Evolutionary conservation across 352 stramenopile genomes (phyloP).

Genomic region (Phytophthora hybrid): DNA sequence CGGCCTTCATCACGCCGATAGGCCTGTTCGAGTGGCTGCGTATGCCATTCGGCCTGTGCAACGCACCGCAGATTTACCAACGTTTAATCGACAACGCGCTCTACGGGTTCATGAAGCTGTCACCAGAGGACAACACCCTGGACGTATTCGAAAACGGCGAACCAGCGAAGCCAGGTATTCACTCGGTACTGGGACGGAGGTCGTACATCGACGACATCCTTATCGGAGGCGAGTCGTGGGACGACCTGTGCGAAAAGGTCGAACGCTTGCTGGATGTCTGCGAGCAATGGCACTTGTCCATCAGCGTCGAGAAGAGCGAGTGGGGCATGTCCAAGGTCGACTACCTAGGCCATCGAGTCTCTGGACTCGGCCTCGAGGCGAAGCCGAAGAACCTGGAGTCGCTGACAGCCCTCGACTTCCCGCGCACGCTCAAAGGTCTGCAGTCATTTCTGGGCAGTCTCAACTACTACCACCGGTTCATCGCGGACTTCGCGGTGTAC

Average conservation of each 20-base stretch:
- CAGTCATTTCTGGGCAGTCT: too few relatives aligned
- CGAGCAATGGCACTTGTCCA: slow-evolving; percentile 23
- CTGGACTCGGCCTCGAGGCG: not conserved
- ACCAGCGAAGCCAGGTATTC: too few relatives aligned
- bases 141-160: not conserved
- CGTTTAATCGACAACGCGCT: slow-evolving; percentile 36
- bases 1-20: slow-evolving; percentile 32
- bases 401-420: too few relatives aligned
- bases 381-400: too few relatives aligned
- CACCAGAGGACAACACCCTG: not conserved
- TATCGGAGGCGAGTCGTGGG: too few relatives aligned
- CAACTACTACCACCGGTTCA: too few relatives aligned
- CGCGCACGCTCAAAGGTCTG: too few relatives aligned
- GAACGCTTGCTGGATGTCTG: slow-evolving; percentile 15
- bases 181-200: too few relatives aligned
- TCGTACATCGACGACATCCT: too few relatives aligned
- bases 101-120: slow-evolving; percentile 8
- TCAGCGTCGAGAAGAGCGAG: slow-evolving; percentile 31
- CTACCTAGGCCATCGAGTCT: slow-evolving; percentile 25
- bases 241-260: not conserved
- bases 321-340: slow-evolving; percentile 23
- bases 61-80: slow-evolving; percentile 39
- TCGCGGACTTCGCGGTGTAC: too few relatives aligned
- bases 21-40: slow-evolving; percentile 30
- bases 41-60: slow-evolving; percentile 36